phyloP scores from a whole-genome alignment of 305 asterid species.

The Striga hermonthica region DNA sequence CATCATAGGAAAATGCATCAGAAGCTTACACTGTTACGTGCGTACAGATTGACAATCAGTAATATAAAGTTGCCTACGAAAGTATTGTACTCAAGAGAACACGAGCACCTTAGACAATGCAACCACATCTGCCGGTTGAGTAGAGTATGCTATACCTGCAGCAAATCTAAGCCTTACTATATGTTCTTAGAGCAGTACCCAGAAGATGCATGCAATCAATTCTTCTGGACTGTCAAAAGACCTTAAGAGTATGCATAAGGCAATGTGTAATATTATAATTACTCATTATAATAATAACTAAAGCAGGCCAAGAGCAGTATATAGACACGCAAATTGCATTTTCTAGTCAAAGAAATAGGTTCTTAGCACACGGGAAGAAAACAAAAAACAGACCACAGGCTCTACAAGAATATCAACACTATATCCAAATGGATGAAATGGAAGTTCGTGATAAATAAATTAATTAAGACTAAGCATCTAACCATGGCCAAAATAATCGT shows the following conservation, averaged over 20 bases:
- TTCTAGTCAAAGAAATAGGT: conserved; percentile 17
- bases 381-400: conserved; percentile 22
- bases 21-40: conserved; percentile 24
- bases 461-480: conserved; percentile 36
- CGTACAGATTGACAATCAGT: conserved; percentile 16
- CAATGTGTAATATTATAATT: conserved; percentile 4
- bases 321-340: conserved; percentile 25
- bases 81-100: conserved; percentile 17
- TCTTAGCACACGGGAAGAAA: conserved; percentile 20
- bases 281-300: not conserved
- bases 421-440: conserved; percentile 9
- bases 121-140: conserved; percentile 68
- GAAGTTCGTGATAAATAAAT: not conserved
- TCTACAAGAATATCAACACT: conserved; percentile 21
- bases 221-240: conserved; percentile 21
- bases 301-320: not conserved
- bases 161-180: conserved; percentile 29
- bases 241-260: conserved; percentile 14
- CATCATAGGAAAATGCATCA: conserved; percentile 32
- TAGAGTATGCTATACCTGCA: conserved; percentile 62
- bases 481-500: conserved; percentile 88
- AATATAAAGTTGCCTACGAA: conserved; percentile 20
- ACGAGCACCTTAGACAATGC: conserved; percentile 72
- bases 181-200: conserved; percentile 17
- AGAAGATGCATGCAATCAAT: conserved; percentile 19